phyloP scores from a whole-genome alignment of 2,329 filamentous ascomycete genomes.

The Trichoderma endophyticum region DNA sequence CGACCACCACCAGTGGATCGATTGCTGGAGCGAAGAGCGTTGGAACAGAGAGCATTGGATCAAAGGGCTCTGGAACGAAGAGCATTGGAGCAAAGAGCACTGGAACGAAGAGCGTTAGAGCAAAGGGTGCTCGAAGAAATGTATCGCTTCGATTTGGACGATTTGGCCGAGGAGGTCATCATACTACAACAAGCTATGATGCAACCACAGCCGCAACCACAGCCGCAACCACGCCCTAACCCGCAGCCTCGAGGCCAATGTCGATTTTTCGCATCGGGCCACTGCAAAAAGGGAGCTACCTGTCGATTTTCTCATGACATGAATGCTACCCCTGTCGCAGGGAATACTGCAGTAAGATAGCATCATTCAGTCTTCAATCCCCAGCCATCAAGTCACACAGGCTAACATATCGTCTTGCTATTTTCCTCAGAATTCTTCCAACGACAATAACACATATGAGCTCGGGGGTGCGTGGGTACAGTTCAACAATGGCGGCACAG shows the following conservation, averaged over 20 bases:
- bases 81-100: background rate
- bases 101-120: background rate
- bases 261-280: background rate
- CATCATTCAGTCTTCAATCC: background rate
- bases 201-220: background rate
- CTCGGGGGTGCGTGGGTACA: conserved; percentile 28
- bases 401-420: background rate
- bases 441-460: background rate
- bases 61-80: background rate
- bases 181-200: background rate
- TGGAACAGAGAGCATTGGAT: background rate
- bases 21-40: background rate
- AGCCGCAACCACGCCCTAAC: background rate
- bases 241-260: background rate
- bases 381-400: background rate
- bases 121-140: background rate
- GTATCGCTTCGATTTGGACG: too few species aligned
- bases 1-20: background rate
- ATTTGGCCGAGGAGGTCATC: background rate
- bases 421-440: background rate
- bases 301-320: conserved; percentile 6
- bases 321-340: background rate
- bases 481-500: conserved; percentile 33
- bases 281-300: background rate
- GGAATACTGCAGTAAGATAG: background rate